Evolutionary conservation across 1,139 yeast genomes (phyloP).

Genomic region (Meyerozyma elateridarum): DNA sequence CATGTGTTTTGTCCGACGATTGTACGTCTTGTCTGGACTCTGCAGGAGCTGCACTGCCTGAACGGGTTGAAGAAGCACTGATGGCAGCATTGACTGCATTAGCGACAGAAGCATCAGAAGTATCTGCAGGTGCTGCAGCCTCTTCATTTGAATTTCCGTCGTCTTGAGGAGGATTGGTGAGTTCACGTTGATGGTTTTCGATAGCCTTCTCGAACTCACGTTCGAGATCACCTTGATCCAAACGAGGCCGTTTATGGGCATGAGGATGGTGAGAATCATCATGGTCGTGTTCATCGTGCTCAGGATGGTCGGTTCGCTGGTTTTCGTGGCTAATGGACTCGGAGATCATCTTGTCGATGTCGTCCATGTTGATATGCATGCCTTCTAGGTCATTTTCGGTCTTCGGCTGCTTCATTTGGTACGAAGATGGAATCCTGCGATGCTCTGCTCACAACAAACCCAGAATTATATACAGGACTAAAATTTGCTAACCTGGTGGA

Average conservation of each 20-base stretch:
- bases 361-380: constrained; percentile 14
- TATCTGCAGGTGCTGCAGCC: no score
- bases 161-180: constrained; percentile 3
- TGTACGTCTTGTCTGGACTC: no score
- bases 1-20: no score
- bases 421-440: no score
- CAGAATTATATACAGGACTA: no score
- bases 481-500: no score
- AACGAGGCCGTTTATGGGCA: constrained; percentile 2
- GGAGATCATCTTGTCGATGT: constrained; percentile 15
- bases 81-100: no score
- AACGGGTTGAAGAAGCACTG: no score
- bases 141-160: no score
- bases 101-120: no score
- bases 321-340: constrained; percentile 13
- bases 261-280: neutral
- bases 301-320: neutral
- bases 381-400: constrained; percentile 6
- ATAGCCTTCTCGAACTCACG: constrained; percentile 9
- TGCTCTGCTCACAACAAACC: no score
- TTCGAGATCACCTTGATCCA: constrained; percentile 7
- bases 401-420: constrained; percentile 4
- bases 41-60: no score
- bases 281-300: neutral
- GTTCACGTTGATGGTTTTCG: constrained; percentile 7